These are phyloP conservation scores for Ophiocordyceps robertsii DNA, from an alignment of 2,329 filamentous ascomycete species.

Conservation along the genomic window DNA sequence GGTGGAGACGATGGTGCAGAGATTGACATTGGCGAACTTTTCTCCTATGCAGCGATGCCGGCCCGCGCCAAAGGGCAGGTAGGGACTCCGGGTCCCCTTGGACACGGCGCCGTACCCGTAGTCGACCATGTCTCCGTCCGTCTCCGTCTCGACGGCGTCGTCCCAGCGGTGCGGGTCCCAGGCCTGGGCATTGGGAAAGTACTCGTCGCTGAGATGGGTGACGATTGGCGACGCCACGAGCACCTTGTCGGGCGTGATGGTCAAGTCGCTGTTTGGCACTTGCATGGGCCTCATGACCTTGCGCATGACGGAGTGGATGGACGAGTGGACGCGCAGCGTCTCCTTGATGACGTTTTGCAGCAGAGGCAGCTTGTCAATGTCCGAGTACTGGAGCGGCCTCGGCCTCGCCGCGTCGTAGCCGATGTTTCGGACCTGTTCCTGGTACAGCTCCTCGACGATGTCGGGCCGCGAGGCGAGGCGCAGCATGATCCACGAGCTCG, in stretches of 20 bases:
- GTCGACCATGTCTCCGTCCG: constrained; percentile 65
- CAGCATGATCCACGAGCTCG: constrained; percentile 73
- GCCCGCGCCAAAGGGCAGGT: constrained; percentile 87
- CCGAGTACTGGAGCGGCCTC: constrained; percentile 62
- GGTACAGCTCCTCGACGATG: constrained; percentile 66
- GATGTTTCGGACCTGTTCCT: constrained; percentile 64
- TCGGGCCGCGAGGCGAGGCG: constrained; percentile 66
- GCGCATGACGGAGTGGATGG: constrained; percentile 91
- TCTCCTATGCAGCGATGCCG: constrained; percentile 92
- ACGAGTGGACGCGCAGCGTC: constrained; percentile 79
- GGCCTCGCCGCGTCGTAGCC: constrained; percentile 46
- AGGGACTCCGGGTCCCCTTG: constrained; percentile 81
- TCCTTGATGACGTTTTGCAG: constrained; percentile 82
- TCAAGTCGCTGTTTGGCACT: constrained; percentile 68
- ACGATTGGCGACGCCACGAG: constrained; percentile 61
- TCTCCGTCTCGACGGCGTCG: constrained; percentile 38
- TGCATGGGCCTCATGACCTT: constrained; percentile 81
- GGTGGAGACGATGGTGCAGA: constrained; percentile 71
- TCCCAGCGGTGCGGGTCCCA: constrained; percentile 95
- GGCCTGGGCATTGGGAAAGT: constrained; percentile 67
- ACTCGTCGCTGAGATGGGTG: constrained; percentile 59
- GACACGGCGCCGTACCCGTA: constrained; percentile 89
- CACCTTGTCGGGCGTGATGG: constrained; percentile 66
- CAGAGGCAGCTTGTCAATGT: constrained; percentile 64
- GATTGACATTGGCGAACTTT: constrained; percentile 87